Evolutionary conservation across 306 rosid species (phyloP).

Genomic region (Castanopsis chinensis): DNA sequence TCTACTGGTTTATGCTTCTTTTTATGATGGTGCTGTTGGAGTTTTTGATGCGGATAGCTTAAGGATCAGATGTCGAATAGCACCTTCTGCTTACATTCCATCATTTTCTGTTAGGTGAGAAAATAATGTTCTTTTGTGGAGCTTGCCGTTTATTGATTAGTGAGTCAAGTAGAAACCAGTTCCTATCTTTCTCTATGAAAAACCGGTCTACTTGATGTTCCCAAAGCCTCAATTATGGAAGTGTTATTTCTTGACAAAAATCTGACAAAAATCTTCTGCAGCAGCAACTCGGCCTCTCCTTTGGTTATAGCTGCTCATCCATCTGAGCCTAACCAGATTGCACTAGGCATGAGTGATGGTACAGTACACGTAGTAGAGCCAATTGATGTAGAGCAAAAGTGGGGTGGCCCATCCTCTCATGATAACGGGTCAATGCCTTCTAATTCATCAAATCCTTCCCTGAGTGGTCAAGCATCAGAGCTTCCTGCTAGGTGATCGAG

Average conservation of each 20-base stretch:
- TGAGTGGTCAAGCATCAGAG: conserved; percentile 42
- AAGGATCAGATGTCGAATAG: conserved; percentile 40
- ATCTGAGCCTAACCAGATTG: conserved; percentile 41
- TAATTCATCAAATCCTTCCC: conserved; percentile 45
- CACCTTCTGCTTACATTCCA: conserved; percentile 40
- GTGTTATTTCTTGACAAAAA: not conserved
- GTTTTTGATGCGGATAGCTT: conserved; percentile 42
- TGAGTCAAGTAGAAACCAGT: not conserved
- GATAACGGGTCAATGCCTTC: conserved; percentile 41
- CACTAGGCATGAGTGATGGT: conserved; percentile 43
- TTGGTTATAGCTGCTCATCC: conserved; percentile 46
- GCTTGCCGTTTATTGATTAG: not conserved
- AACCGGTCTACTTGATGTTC: not conserved
- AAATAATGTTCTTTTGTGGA: not conserved
- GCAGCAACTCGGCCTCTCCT: conserved; percentile 31
- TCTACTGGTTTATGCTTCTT: conserved; percentile 29
- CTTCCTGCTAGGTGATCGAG: conserved; percentile 31
- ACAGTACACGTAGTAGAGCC: conserved; percentile 39
- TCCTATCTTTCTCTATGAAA: not conserved
- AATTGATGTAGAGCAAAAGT: conserved; percentile 29
- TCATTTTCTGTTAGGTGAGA: conserved; percentile 37
- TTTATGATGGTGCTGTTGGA: conserved; percentile 41
- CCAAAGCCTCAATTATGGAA: not conserved
- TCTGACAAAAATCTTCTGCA: conserved; percentile 5
- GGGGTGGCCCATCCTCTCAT: conserved; percentile 38